Evolutionary conservation across 2,329 filamentous ascomycete species (phyloP), one percentile per base, ranked within the genome.

Genomic region (Pestalotiopsis sp.): DNA sequence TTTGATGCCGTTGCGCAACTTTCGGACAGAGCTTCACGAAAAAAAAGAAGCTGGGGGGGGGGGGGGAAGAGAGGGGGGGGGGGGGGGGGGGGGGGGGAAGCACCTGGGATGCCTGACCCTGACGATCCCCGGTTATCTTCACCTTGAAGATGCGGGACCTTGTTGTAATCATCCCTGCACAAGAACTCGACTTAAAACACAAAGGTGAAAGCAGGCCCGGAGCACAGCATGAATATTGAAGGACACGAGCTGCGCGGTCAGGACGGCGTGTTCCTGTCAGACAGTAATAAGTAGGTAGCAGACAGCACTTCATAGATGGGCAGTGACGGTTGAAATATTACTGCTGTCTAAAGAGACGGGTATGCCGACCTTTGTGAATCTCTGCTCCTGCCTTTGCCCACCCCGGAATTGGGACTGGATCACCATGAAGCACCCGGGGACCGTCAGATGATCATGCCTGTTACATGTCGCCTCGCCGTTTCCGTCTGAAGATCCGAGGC

Each of bases 151-250:
- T 65, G 62, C 62, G 48, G 62, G 20, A 56, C n/a, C 35, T 56
- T 30, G 62, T 63, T 35, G 40, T 48, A 22, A 64, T 38, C 20
- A 68, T 59, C 71, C 70, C 56, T 66, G 70, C 66, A 64, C 26
- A 40, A 26, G 35, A 64, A 69, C 65, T 35, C 57, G 57, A 60
- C 68, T 66, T 68, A 60, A 67, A 40, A 40, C 26, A 38, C 66
- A 20, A 44, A 59, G 40, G 59, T 65, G 39, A 39, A 26, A 52
- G 35, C n/a, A 52, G 17, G 17, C 57, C 57, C n/a, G 64, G 24
- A 64, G 60, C 60, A 64, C 67, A 65, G 67, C 65, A 68, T 68
- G 39, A 58, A 66, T 52, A 66, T 66, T 64, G 44, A 55, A 68
- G 56, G 62, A 64, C 63, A 64, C 35, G 55, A 65, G 38, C 44